Percentiles rank a stretch among this genome's conserved stretches.
These are phyloP conservation scores for Epichloe gansuensis DNA, from an alignment of 2,329 filamentous ascomycete species.

Conservation along the genomic window DNA sequence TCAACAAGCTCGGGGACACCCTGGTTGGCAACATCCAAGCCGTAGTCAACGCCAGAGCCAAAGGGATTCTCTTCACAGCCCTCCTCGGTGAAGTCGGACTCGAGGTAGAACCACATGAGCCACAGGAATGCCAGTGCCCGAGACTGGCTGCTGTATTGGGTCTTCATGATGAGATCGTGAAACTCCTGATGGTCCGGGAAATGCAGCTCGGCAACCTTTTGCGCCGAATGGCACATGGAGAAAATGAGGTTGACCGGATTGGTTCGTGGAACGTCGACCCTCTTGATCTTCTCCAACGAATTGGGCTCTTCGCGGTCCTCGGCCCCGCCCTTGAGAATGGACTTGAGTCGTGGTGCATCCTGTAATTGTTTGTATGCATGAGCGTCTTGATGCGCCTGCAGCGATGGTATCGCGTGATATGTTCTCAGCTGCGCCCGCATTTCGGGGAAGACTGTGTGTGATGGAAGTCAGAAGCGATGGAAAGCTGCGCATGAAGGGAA, in stretches of 20 bases:
- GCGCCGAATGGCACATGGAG: conserved; percentile 77
- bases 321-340: conserved; percentile 90
- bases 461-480: background rate
- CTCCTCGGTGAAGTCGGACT: conserved; percentile 85
- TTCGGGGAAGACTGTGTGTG: conserved; percentile 74
- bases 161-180: conserved; percentile 91
- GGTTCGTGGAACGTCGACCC: conserved; percentile 52
- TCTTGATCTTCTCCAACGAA: conserved; percentile 71
- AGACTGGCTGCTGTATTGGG: conserved; percentile 66
- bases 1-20: conserved; percentile 54
- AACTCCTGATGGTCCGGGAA: conserved; percentile 80
- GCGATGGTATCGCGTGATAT: conserved; percentile 92
- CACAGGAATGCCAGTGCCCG: conserved; percentile 84
- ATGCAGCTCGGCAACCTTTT: conserved; percentile 85
- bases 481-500: background rate
- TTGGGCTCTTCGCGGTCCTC: conserved; percentile 79
- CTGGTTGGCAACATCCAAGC: conserved; percentile 50
- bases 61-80: conserved; percentile 87
- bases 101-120: conserved; percentile 98
- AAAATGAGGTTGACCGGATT: conserved; percentile 98
- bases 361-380: conserved; percentile 97
- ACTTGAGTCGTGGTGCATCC: conserved; percentile 90
- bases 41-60: conserved; percentile 56
- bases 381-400: conserved; percentile 88
- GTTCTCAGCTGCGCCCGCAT: conserved; percentile 97